Evolutionary conservation across 257 asterid genomes (phyloP).

Genomic region (Apocynum venetum): DNA sequence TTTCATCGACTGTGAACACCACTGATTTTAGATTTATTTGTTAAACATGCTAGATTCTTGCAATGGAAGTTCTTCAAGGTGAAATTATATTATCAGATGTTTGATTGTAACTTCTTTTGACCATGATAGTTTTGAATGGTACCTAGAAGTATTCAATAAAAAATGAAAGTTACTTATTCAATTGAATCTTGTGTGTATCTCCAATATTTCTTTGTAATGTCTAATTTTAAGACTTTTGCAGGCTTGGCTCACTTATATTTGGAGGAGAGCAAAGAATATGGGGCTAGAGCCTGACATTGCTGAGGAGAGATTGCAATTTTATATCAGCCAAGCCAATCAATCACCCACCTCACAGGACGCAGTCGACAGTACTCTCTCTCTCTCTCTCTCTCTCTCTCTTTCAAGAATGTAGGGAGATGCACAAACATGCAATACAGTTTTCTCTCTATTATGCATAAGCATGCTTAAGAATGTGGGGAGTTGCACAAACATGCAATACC

Average conservation of each 20-base stretch:
- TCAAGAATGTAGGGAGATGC: too few species aligned
- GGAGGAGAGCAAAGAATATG: conserved; percentile 77
- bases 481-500: background rate
- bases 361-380: conserved; percentile 53
- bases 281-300: conserved; percentile 73
- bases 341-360: conserved; percentile 69
- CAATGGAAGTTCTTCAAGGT: too few species aligned
- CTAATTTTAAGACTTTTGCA: conserved; percentile 15
- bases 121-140: too few species aligned
- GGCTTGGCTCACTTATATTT: conserved; percentile 82
- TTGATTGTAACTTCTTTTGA: too few species aligned
- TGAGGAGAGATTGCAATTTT: conserved; percentile 66
- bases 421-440: too few species aligned
- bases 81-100: too few species aligned
- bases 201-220: background rate
- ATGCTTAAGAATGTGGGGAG: background rate
- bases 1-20: too few species aligned
- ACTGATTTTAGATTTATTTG: too few species aligned
- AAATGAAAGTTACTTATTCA: background rate
- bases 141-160: background rate
- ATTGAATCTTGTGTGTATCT: background rate
- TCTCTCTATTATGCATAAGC: background rate
- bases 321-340: conserved; percentile 60
- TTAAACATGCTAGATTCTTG: too few species aligned
- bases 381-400: background rate